Conservation (phyloP, 352 stramenopile species). For the Globisporangium paddicum region DNA sequence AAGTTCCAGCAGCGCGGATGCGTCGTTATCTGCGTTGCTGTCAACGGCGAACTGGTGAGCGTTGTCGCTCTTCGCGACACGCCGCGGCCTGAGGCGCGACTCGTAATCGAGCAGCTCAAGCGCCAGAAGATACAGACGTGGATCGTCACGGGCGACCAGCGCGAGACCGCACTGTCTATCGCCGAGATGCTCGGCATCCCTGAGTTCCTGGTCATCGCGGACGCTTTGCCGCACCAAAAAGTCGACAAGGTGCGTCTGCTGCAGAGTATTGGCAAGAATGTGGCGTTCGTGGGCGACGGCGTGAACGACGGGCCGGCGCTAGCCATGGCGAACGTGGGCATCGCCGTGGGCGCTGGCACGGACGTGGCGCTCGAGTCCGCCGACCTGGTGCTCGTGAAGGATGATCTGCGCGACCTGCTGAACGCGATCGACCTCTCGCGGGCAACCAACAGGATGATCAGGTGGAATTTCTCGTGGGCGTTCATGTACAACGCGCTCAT, state of each 20-base stretch:
- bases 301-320: constrained; percentile 70
- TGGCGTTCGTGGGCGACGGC: constrained; percentile 73
- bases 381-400: constrained; percentile 72
- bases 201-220: constrained; percentile 48
- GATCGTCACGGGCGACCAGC: constrained; percentile 77
- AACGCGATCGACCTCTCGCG: constrained; percentile 58
- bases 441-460: constrained; percentile 63
- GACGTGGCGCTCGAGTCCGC: constrained; percentile 69
- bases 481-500: constrained; percentile 72
- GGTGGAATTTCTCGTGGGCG: constrained; percentile 70
- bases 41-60: constrained; percentile 47
- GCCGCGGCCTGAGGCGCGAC: constrained; percentile 40
- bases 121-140: constrained; percentile 55
- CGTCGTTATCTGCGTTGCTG: constrained; percentile 52
- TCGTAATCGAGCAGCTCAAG: constrained; percentile 51
- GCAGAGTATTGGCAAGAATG: constrained; percentile 61
- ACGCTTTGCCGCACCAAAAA: constrained; percentile 73
- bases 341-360: constrained; percentile 60
- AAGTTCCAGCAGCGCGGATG: constrained; percentile 43
- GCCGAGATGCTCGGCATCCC: constrained; percentile 45
- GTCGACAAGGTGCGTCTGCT: constrained; percentile 68
- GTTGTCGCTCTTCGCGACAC: constrained; percentile 53
- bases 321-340: constrained; percentile 61
- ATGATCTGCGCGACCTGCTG: constrained; percentile 60
- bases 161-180: constrained; percentile 47